Evolutionary conservation across 176 grass and related monocot genomes (phyloP), one percentile per base, ranked within the genome.

Genomic region (Eragrostis curvula): DNA sequence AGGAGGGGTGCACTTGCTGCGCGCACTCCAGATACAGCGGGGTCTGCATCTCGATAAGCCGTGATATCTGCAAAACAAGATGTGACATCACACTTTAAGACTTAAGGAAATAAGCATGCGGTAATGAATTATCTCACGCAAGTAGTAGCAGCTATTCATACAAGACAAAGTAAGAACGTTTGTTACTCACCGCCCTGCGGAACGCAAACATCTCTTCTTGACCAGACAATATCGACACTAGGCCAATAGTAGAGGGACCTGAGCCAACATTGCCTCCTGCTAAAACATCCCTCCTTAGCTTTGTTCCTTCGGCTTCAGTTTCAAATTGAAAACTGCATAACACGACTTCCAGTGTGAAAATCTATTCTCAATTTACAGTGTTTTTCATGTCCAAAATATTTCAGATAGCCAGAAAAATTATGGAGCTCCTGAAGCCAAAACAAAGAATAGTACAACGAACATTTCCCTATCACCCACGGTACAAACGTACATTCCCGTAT

Each of bases 161-260:
- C 5, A 55, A 9, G 84, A 77, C 20, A 75, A 24, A 29, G 5
- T 71, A 83, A 36, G 39, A 39, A 59, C 27, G n/a, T 44, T 8
- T 16, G n/a, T 81, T 68, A 87, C 87, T 90, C 89, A 94, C 95
- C 76, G 92, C 95, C 61, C 95, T 94, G 27, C 86, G 90, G 76
- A 97, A 97, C 0, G 90, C 90, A 83, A 97, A 97, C 87, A 92
- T 74, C 84, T 97, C 95, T 80, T 94, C 95, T 79, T 94, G 83
- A 64, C 95, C 92, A 45, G 95, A 97, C 83, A 97, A 67, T 48
- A 97, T 80, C 49, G 92, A 83, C 52, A 87, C 56, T 42, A 97
- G 85, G 30, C 88, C 86, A 42, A 70, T 81, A 30, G 88, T 52
- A 74, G 88, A 78, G 15, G 92, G 92, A 41, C 49, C 78, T n/a